Base-by-base conservation (phyloP, 2,329 filamentous ascomycete genomes). In the Pyrenophora graminea region DNA sequence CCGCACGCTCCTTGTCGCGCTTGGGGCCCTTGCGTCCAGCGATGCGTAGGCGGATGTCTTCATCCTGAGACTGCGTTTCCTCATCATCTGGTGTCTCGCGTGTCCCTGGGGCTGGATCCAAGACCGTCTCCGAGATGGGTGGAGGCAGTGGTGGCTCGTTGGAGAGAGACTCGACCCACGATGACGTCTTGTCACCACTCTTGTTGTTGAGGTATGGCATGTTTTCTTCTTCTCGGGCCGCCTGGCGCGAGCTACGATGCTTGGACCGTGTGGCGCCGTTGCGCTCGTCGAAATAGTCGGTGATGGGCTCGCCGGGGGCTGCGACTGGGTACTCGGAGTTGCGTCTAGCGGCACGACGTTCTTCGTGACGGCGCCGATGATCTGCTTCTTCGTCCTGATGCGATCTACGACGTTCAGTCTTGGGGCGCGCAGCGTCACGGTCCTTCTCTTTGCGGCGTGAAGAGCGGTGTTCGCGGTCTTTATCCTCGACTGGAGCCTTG, bases 161-260 rank as follows among this genome's bases (percentile, higher is more conserved):
- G 44, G 71, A 75, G 43, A 81, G 61, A 1, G 69, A 75, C 50
- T 79, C 67, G 7, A 81, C 77, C 78, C 78, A 81, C 0, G 75
- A 78, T 1, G 73, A 73, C 4, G 78, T 80, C 67, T 80, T 80
- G 67, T 80, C 77, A 42, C 74, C 71, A 44, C 72, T 71, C 36
- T 67, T 68, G 52, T 67, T 68, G 50, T 68, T 53, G 8, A 70
- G 60, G 58, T 73, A 74, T 10, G 72, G 70, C 41, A 57, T 57
- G 49, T 71, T 68, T 38, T 70, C 66, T 46, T 70, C 68, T 31
- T 71, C 68, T 23, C 54, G 55, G 5, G 57, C 27, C 27, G 27
- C 47, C 38, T 61, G 61, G 49, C 65, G 67, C 7, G 66, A 65
- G 33, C 54, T 63, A 45, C 68, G 69, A 36, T 67, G 63, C 15